Percentiles rank a stretch among this genome's conserved stretches.
Conservation (phyloP, 2,329 filamentous ascomycete genomes). For the Trichophyton benhamiae region DNA sequence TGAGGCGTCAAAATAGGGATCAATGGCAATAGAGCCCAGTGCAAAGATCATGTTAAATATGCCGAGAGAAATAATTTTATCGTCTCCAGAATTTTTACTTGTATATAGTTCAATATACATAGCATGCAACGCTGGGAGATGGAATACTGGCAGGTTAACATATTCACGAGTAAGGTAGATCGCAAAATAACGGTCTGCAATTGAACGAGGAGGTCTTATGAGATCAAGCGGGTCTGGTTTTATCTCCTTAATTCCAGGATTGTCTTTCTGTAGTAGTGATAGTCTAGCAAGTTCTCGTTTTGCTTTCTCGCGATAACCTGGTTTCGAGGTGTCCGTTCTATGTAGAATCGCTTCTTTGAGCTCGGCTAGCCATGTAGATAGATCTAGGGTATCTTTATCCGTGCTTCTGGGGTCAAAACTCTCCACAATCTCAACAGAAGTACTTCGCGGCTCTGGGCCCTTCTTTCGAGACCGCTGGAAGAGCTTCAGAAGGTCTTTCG, state of each 20-base stretch:
- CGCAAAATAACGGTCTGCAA: slow-evolving; percentile 14
- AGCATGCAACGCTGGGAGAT: slow-evolving; percentile 14
- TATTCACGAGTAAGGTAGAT: slow-evolving; percentile 18
- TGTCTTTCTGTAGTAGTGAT: background rate
- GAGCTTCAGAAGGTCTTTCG: background rate
- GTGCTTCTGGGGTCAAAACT: background rate
- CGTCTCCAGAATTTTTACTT: slow-evolving; percentile 4
- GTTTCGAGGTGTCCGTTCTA: slow-evolving; percentile 12
- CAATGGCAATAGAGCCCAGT: slow-evolving; percentile 12
- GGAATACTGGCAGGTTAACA: slow-evolving; percentile 19
- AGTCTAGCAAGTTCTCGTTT: slow-evolving; percentile 9
- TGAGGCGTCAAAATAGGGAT: slow-evolving; percentile 9
- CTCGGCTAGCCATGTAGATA: background rate
- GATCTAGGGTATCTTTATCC: background rate
- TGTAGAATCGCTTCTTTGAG: slow-evolving; percentile 12
- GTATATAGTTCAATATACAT: slow-evolving; percentile 11
- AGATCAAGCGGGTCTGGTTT: slow-evolving; percentile 2
- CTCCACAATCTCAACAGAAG: background rate
- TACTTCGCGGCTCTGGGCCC: background rate
- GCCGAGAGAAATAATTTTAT: slow-evolving; percentile 12
- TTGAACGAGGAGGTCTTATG: slow-evolving; percentile 11
- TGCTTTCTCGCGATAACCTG: slow-evolving; percentile 7
- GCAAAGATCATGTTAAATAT: slow-evolving; percentile 16
- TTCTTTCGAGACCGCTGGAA: background rate
- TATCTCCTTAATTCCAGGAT: slow-evolving; percentile 1